phyloP scores from a whole-genome alignment of 768 basidiomycete species.

The Serendipita sp. region DNA sequence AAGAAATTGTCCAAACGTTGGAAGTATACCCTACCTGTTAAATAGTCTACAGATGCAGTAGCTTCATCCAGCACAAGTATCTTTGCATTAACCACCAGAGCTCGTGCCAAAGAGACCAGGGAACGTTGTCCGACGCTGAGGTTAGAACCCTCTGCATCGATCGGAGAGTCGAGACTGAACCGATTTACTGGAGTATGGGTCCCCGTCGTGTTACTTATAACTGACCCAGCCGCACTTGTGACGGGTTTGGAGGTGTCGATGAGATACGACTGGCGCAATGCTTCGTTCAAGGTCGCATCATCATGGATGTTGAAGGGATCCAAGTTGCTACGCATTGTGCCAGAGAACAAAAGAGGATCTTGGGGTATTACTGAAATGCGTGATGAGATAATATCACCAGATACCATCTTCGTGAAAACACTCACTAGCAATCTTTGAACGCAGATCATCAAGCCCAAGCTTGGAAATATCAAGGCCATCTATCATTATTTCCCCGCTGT shows the following conservation, averaged over 20 bases:
- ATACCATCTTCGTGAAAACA: not conserved
- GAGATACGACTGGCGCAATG: slow-evolving; percentile 68
- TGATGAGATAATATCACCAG: not conserved
- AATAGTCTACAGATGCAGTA: slow-evolving; percentile 29
- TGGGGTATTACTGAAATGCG: slow-evolving; percentile 53
- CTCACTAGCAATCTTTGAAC: slow-evolving; percentile 39
- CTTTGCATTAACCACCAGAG: slow-evolving; percentile 69
- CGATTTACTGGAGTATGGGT: slow-evolving; percentile 23
- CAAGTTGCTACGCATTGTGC: slow-evolving; percentile 70
- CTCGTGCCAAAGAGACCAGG: slow-evolving; percentile 74
- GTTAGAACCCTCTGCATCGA: slow-evolving; percentile 80
- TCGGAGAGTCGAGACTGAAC: slow-evolving; percentile 66
- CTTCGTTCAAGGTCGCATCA: slow-evolving; percentile 74
- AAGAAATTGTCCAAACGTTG: slow-evolving; percentile 1
- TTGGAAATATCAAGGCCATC: slow-evolving; percentile 70
- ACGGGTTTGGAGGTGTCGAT: slow-evolving; percentile 24
- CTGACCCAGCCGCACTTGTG: slow-evolving; percentile 6
- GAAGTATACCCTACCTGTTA: slow-evolving; percentile 17
- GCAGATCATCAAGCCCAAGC: slow-evolving; percentile 59
- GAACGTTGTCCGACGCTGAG: slow-evolving; percentile 72
- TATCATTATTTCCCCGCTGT: slow-evolving; percentile 40
- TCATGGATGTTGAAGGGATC: slow-evolving; percentile 76
- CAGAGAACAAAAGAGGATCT: slow-evolving; percentile 52
- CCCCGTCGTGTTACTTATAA: slow-evolving; percentile 14
- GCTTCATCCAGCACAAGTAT: slow-evolving; percentile 85